phyloP scores from a whole-genome alignment of 2,329 filamentous ascomycete species.

The Colletotrichum ledebouriae region DNA sequence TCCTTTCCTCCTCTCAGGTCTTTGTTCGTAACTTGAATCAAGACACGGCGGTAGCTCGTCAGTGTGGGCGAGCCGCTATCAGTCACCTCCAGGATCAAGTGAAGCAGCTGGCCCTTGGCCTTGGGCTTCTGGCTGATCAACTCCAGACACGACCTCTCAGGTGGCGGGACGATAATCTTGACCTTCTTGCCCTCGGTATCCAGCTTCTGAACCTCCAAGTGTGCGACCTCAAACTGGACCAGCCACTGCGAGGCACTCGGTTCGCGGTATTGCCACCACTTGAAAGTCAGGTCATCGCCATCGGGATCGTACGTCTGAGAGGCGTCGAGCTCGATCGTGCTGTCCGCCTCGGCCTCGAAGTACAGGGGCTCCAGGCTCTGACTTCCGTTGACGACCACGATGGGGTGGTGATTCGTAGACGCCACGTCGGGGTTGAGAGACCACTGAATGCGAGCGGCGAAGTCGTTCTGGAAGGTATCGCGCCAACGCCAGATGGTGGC shows the following conservation, averaged over 20 bases:
- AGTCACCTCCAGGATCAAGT: slow-evolving; percentile 64
- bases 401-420: slow-evolving; percentile 61
- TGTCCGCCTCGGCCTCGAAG: slow-evolving; percentile 56
- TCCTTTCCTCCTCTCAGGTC: slow-evolving; percentile 38
- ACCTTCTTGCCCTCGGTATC: slow-evolving; percentile 42
- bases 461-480: slow-evolving; percentile 56
- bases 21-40: slow-evolving; percentile 52
- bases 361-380: slow-evolving; percentile 54
- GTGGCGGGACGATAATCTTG: slow-evolving; percentile 25
- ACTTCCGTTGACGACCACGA: slow-evolving; percentile 57
- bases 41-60: slow-evolving; percentile 62
- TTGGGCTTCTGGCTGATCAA: slow-evolving; percentile 25
- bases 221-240: slow-evolving; percentile 55
- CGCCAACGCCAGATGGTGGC: slow-evolving; percentile 60
- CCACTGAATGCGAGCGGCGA: slow-evolving; percentile 58
- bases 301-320: slow-evolving; percentile 62
- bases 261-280: slow-evolving; percentile 64
- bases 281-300: slow-evolving; percentile 57
- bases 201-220: slow-evolving; percentile 50
- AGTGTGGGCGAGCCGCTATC: slow-evolving; percentile 58
- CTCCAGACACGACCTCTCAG: slow-evolving; percentile 54
- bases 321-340: slow-evolving; percentile 58
- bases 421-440: slow-evolving; percentile 46
- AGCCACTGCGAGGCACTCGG: slow-evolving; percentile 56
- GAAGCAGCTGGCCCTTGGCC: slow-evolving; percentile 57